Percentiles rank a stretch among this genome's conserved stretches.
Conservation (phyloP, 495 filamentous ascomycete genomes). For the Daldinia decipiens region DNA sequence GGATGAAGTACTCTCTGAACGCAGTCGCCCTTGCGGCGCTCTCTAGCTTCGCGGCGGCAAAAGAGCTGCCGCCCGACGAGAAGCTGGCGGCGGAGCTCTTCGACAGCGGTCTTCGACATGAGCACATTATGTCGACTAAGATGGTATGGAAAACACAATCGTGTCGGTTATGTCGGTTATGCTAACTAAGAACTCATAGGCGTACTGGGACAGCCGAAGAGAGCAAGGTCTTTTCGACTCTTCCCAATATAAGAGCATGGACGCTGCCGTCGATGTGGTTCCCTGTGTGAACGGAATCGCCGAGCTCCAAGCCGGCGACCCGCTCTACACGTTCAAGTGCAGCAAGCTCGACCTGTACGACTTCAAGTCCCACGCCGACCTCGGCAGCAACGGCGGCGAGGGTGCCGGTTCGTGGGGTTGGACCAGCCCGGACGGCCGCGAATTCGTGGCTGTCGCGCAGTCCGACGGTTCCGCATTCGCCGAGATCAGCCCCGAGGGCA, state of each 20-base stretch:
- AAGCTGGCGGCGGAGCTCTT: constrained; percentile 52
- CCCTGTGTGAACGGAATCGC: constrained; percentile 61
- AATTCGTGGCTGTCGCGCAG: constrained; percentile 67
- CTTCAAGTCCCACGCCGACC: constrained; percentile 61
- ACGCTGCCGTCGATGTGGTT: constrained; percentile 35
- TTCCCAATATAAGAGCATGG: constrained; percentile 50
- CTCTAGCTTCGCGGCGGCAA: constrained; percentile 46
- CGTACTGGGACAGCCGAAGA: constrained; percentile 50
- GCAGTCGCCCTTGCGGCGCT: constrained; percentile 51
- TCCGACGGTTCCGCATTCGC: constrained; percentile 67
- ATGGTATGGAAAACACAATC: too few species aligned
- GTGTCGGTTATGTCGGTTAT: not conserved
- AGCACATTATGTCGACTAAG: constrained; percentile 53
- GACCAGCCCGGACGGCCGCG: constrained; percentile 66
- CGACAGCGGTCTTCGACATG: constrained; percentile 58
- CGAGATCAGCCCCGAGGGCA: constrained; percentile 61
- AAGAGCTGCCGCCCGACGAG: constrained; percentile 49
- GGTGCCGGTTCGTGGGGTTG: constrained; percentile 64
- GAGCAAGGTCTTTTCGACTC: constrained; percentile 53
- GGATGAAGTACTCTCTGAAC: constrained; percentile 47
- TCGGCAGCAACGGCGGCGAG: constrained; percentile 56
- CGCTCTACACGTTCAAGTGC: constrained; percentile 62
- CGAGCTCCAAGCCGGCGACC: constrained; percentile 53
- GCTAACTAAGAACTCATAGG: constrained; percentile 34
- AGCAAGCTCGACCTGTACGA: constrained; percentile 65